Evolutionary conservation across 768 basidiomycete species (phyloP).

Genomic region (Kwoniella dejecticola): DNA sequence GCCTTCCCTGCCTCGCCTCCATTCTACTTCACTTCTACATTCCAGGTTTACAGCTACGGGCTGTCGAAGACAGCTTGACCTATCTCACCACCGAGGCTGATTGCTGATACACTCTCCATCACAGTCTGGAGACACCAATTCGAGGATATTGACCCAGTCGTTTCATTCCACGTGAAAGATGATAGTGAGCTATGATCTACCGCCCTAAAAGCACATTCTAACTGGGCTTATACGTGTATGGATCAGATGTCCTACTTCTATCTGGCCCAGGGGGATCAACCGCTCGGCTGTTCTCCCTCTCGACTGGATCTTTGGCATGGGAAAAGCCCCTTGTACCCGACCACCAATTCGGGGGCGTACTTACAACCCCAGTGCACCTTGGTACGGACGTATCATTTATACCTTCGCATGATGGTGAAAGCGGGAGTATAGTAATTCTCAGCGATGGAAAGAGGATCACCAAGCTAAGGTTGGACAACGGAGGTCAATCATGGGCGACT

Average conservation of each 20-base stretch:
- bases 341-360: conserved; percentile 51
- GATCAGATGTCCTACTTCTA: conserved; percentile 67
- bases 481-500: conserved; percentile 71
- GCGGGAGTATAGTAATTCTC: conserved; percentile 38
- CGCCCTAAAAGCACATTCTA: too few relatives aligned
- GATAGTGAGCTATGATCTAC: conserved; percentile 64
- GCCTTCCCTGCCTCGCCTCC: too few relatives aligned
- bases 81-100: too few relatives aligned
- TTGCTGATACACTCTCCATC: not conserved
- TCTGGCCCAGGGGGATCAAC: conserved; percentile 75
- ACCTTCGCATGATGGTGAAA: conserved; percentile 18
- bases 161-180: conserved; percentile 64
- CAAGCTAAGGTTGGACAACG: conserved; percentile 61
- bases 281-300: conserved; percentile 68
- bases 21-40: too few relatives aligned
- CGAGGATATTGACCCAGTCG: conserved; percentile 69
- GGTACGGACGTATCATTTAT: conserved; percentile 63
- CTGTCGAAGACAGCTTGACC: not conserved
- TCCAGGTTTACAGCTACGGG: too few relatives aligned
- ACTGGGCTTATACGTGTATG: not conserved
- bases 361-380: conserved; percentile 62
- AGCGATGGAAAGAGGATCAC: conserved; percentile 60
- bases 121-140: conserved; percentile 80
- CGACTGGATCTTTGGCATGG: conserved; percentile 66
- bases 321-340: conserved; percentile 66